Evolutionary conservation across 768 basidiomycete genomes (phyloP), one percentile per base, ranked within the genome.

Genomic region (Rhodotorula taiwanensis): DNA sequence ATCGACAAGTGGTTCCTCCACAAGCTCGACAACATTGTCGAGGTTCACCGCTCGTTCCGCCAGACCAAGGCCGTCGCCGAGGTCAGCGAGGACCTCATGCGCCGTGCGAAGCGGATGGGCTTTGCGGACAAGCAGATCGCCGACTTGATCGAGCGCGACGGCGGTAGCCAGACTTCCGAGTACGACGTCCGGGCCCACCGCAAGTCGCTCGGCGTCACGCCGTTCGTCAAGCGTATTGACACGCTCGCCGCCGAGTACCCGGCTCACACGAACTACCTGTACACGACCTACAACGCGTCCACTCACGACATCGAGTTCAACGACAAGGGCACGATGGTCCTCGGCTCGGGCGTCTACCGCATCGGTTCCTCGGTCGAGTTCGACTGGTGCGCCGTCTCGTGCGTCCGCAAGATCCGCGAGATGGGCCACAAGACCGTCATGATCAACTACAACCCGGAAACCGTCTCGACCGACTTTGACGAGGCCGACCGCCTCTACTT

Each of bases 351-450:
- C 71, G 95, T 99, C 27, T 98, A 99, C 78, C 86, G 95, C 63
- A 98, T 99, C 71, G 95, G 95, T 50, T 90, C 88, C 76, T 92
- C 89, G 69, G 95, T 99, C 74, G 95, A 99, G 80, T 99, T 99
- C 75, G 95, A 99, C 76, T 99, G 95, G 95, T 99, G 95, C 76
- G 94, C 95, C n/a, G 95, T 99, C 44, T 97, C 94, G 2, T 98
- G 93, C 75, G 91, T 92, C 20, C 82, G 95, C 64, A 87, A 87
- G 75, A 83, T 99, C 58, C 82, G 92, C 72, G 84, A 87, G 69
- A 88, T 91, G 83, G 92, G 93, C 75, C 86, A 88, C 74, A 85
- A 85, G 78, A 97, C 95, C 48, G 85, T 99, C 79, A 98, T 98
- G 94, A 82, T 99, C 82, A 99, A 99, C 80, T 99, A 99, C 78